Evolutionary conservation across 192 early-diverging fungal species (phyloP).

Genomic region (Lobosporangium transversale): DNA sequence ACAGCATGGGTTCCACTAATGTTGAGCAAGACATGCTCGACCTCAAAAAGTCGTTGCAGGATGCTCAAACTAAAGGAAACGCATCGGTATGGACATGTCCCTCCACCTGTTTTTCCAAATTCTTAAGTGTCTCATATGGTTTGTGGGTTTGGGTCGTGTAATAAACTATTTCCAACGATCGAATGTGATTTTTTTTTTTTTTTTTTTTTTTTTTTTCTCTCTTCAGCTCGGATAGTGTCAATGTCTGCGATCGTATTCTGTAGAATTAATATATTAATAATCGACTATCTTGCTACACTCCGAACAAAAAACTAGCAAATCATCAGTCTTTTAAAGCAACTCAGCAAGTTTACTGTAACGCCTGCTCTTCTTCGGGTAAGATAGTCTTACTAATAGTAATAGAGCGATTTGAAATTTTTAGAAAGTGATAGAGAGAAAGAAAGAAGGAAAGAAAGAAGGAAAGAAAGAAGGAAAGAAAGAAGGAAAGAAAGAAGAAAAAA

Average conservation of each 20-base stretch:
- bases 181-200: not conserved
- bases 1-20: constrained; percentile 34
- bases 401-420: not conserved
- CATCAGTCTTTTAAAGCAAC: constrained; percentile 55
- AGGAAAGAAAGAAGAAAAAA: not conserved
- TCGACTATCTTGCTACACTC: not conserved
- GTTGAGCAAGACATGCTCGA: constrained; percentile 47
- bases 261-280: not conserved
- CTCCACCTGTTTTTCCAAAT: not conserved
- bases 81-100: constrained; percentile 13
- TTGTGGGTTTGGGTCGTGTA: not conserved
- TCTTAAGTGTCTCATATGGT: not conserved
- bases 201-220: not conserved
- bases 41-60: constrained; percentile 46
- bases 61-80: constrained; percentile 40
- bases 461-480: not conserved
- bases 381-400: too few relatives aligned
- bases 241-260: constrained; percentile 1
- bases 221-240: too few relatives aligned
- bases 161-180: not conserved
- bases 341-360: constrained; percentile 58
- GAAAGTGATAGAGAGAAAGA: not conserved
- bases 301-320: constrained; percentile 50
- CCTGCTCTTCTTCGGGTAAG: constrained; percentile 66
- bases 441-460: not conserved